Conservation (phyloP, 1,284 basidiomycete species). For the Phylloporus gajari region DNA sequence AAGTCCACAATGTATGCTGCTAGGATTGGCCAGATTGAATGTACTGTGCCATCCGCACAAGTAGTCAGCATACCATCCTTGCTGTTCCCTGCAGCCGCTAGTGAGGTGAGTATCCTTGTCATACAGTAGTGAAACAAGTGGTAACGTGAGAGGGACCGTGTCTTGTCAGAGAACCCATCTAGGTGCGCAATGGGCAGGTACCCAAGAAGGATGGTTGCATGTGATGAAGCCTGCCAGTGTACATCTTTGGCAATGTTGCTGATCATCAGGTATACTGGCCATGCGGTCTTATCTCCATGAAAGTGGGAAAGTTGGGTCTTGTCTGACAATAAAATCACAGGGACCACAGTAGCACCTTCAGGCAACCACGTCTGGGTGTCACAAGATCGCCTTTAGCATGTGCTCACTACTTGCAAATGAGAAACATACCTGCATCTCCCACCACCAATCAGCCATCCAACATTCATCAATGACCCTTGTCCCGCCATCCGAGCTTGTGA, state of each 20-base stretch:
- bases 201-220: neutral
- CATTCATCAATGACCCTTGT: neutral
- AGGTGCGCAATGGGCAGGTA: neutral
- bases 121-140: neutral
- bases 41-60: no score
- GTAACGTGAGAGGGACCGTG: neutral
- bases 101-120: neutral
- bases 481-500: neutral
- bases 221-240: neutral
- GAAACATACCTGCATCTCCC: neutral
- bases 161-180: neutral
- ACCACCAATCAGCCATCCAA: neutral
- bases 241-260: neutral
- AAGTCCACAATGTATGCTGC: neutral
- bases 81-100: neutral
- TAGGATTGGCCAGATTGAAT: neutral
- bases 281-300: neutral
- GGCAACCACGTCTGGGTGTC: neutral
- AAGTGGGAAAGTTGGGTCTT: neutral
- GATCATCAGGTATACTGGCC: neutral
- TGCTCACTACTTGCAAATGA: no score
- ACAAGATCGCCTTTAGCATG: neutral
- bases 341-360: neutral
- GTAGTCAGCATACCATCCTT: no score
- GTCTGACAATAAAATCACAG: neutral